Evolutionary conservation across 1,139 yeast genomes (phyloP).

Genomic region (Blastobotrys indianensis): DNA sequence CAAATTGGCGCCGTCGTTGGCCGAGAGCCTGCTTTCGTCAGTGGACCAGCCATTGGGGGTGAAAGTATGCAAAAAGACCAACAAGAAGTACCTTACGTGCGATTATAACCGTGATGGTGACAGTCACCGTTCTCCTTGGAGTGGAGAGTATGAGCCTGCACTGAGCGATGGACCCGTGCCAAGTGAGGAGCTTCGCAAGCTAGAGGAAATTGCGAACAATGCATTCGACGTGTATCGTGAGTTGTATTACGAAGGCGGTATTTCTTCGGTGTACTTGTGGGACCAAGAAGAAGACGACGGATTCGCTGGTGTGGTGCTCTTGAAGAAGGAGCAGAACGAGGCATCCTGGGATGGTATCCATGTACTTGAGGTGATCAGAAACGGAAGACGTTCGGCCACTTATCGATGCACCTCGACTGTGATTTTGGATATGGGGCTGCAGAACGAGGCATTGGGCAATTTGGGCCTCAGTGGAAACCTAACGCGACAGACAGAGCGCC

Average conservation of each 20-base stretch:
- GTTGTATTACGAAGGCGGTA: constrained; percentile 89
- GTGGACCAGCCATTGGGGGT: constrained; percentile 79
- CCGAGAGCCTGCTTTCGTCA: constrained; percentile 80
- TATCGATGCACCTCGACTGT: constrained; percentile 87
- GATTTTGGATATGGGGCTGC: constrained; percentile 56
- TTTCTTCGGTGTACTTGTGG: constrained; percentile 91
- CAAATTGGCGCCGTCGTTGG: constrained; percentile 70
- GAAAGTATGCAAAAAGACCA: constrained; percentile 50
- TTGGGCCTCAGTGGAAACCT: constrained; percentile 73
- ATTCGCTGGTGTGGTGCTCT: constrained; percentile 87
- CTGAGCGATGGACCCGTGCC: constrained; percentile 69
- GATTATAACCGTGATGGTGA: constrained; percentile 96
- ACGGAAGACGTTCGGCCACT: constrained; percentile 42
- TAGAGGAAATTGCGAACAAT: constrained; percentile 80
- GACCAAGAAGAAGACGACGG: constrained; percentile 50
- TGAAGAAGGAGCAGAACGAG: constrained; percentile 53
- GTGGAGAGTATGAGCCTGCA: constrained; percentile 70
- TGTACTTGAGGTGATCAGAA: constrained; percentile 70
- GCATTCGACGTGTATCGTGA: constrained; percentile 92
- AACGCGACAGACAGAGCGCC: constrained; percentile 63
- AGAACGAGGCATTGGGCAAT: constrained; percentile 29
- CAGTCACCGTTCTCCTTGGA: constrained; percentile 88
- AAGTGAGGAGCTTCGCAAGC: constrained; percentile 54
- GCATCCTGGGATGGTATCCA: constrained; percentile 92
- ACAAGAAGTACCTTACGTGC: constrained; percentile 73